Evolutionary conservation across 768 basidiomycete genomes (phyloP), one percentile per base, ranked within the genome.

Genomic region (Hebeloma cylindrosporum): DNA sequence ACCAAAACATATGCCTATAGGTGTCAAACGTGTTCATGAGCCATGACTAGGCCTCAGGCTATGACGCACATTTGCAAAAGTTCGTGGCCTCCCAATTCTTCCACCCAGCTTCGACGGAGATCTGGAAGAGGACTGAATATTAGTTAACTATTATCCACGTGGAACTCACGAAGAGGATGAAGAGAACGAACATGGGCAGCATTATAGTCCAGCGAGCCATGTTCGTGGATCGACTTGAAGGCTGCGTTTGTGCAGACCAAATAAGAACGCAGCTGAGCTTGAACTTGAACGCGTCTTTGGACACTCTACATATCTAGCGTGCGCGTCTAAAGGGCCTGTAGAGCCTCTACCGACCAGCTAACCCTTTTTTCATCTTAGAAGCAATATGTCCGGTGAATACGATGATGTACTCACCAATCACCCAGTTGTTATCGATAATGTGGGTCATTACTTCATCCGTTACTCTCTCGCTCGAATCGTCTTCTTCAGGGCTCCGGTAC

Each of bases 361-460:
- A 47, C 49, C 42, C 30, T 39, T 23, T 45, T 50, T 45, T 30
- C 20, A 41, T 36, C 33, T 46, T 42, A 35, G 41, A 28, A 20
- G 45, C 39, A 54, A 54, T 48, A 93, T 92, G 90, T 83, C 85
- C 51, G 78, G 83, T 43, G 90, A 92, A 71, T 92, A 83, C 68
- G 90, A 93, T 65, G 90, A 93, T 64, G 90, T 93, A 55, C 80
- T 96, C 64, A 95, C 94, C 47, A 98, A 97, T 72, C 95, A 98
- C 69, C 95, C 95, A 4, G 93, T 98, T 47, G 95, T 98, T 53
- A 96, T 98, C 60, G 95, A 98, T 76, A 98, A 98, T 72, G 94
- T 95, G 52, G 55, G 85, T 72, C 38, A 29, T 51, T 47, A 41
- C 43, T 32, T 40, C 38, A 11, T 43, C 30, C 23, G 45, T 11